Conservation (phyloP, 2,329 filamentous ascomycete species). For the Fusarium luffae region DNA sequence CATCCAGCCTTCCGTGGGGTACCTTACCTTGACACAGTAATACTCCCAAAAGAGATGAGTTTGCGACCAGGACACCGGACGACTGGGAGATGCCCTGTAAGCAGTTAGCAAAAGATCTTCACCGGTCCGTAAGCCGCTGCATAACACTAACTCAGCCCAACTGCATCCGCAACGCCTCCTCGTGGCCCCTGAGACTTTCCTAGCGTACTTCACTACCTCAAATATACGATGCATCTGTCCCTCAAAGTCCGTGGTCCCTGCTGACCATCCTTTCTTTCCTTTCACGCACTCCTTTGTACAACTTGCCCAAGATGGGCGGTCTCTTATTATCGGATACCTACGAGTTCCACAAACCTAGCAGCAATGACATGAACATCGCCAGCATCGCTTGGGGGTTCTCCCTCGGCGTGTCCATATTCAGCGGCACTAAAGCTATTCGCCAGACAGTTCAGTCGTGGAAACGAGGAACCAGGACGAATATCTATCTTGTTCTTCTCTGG, state of each 20-base stretch:
- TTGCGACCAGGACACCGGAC: neutral
- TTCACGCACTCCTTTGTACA: neutral
- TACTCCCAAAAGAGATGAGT: neutral
- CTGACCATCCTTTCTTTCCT: constrained; percentile 2
- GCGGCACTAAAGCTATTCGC: constrained; percentile 36
- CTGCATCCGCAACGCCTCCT: constrained; percentile 8
- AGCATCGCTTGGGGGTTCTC: constrained; percentile 47
- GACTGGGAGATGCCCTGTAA: neutral
- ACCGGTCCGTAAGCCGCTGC: constrained; percentile 14
- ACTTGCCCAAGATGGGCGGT: constrained; percentile 32
- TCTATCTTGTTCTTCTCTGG: constrained; percentile 44
- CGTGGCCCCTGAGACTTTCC: constrained; percentile 8
- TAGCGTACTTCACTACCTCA: constrained; percentile 12
- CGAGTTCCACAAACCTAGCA: constrained; percentile 29
- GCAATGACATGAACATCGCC: constrained; percentile 46
- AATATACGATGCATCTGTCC: constrained; percentile 22
- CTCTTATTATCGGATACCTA: constrained; percentile 40
- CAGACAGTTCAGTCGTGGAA: constrained; percentile 46
- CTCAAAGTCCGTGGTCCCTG: neutral
- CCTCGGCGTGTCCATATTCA: constrained; percentile 44
- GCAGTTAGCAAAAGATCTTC: constrained; percentile 11
- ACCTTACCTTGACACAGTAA: neutral
- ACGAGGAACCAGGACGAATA: constrained; percentile 38
- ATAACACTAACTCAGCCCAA: neutral
- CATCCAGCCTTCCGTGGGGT: neutral